Evolutionary conservation across 2,329 filamentous ascomycete genomes (phyloP).

Genomic region (Orbilia brochopaga): DNA sequence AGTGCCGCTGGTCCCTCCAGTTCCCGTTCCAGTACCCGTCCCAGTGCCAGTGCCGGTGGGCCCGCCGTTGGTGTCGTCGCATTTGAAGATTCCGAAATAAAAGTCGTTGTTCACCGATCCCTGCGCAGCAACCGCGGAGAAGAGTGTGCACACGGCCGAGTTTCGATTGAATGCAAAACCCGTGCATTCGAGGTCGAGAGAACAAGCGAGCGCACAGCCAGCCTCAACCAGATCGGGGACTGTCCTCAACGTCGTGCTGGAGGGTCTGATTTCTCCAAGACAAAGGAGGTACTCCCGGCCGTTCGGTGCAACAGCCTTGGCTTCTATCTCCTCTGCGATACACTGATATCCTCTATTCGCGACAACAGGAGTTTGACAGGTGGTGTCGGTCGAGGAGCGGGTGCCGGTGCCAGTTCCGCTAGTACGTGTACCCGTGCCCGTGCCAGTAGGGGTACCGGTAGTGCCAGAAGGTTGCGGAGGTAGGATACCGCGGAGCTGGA

Average conservation of each 20-base stretch:
- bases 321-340: not conserved
- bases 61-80: not conserved
- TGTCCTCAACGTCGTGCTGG: not conserved
- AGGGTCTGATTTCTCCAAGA: conserved; percentile 1
- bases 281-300: conserved; percentile 13
- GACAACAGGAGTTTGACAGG: not conserved
- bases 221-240: not conserved
- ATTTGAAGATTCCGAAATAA: conserved; percentile 15
- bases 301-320: not conserved
- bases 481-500: conserved; percentile 1
- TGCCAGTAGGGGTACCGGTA: not conserved
- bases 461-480: not conserved
- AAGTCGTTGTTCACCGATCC: not conserved
- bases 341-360: not conserved
- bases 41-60: not conserved
- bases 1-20: not conserved
- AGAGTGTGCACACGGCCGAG: not conserved
- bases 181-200: not conserved
- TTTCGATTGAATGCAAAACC: conserved; percentile 1
- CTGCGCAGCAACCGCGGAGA: not conserved
- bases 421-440: not conserved
- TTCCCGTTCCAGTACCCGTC: not conserved
- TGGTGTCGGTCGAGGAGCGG: not conserved
- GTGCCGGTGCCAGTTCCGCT: not conserved
- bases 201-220: not conserved